Base-by-base conservation (phyloP, 2,329 filamentous ascomycete genomes). In the Orbilia blumenaviensis region DNA sequence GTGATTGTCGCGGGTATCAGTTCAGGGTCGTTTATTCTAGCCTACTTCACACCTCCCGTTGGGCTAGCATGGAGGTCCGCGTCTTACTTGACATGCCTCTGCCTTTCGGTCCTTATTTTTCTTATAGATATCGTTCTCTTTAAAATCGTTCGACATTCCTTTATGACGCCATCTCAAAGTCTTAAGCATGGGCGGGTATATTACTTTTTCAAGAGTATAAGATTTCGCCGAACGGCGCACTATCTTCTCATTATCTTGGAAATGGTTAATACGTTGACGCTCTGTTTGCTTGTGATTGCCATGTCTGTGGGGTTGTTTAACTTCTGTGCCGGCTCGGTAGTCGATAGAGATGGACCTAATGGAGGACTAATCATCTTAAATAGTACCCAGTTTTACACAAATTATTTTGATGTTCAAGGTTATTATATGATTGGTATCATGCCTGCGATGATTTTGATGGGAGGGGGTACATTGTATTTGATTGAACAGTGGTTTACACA, bases 31-130 rank as follows among this genome's bases (percentile, higher is more conserved):
- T 85, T 85, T 44, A 79, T 84, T 2, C 64, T 85, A 14, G 84
- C 83, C 8, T 85, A 81, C 76, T 84, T 82, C 78, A 85, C 84
- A 0, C 85, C 85, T 0, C 85, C 84, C 0, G 84, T 85, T 1
- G 84, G 85, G 0, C 79, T 85, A 0, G 84, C 84, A 0, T 85
- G 82, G 64, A 80, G 82, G 42, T 83, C 83, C 32, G 84, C 84
- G 0, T 83, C 83, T 0, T 86, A 85, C 66, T 81, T 83, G 14
- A 81, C 85, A 4, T 85, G 84, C 69, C 80, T 82, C 32, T 56
- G 79, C 25, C 68, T 83, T 2, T 79, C 82, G 2, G 66, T 82
- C 0, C 78, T 81, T 0, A 78, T 84, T 2, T 79, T 85, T 23
- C 54, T 83, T 14, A 68, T 82, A 4, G 84, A 85, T 60, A 66